Evolutionary conservation across 352 stramenopile genomes (phyloP).

Genomic region (Lagenidium sp.): DNA sequence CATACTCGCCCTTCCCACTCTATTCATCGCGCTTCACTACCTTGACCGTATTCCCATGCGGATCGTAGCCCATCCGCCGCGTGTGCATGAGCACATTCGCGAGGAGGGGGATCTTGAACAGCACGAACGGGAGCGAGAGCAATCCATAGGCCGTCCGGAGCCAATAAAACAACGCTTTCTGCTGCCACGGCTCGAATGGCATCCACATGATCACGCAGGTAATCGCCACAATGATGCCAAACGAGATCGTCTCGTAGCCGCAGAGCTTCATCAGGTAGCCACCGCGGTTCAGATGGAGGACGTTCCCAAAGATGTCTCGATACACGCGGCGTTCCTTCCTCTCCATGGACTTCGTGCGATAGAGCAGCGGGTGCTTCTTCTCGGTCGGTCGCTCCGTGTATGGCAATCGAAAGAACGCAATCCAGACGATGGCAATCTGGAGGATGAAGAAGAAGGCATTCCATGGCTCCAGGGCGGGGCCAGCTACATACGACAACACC

Average conservation of each 20-base stretch:
- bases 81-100: constrained; percentile 81
- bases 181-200: constrained; percentile 70
- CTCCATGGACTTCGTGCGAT: constrained; percentile 41
- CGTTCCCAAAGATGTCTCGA: constrained; percentile 76
- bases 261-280: constrained; percentile 85
- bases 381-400: constrained; percentile 68
- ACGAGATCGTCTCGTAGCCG: constrained; percentile 78
- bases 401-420: constrained; percentile 75
- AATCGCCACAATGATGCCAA: constrained; percentile 61
- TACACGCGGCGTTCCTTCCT: constrained; percentile 33
- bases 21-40: constrained; percentile 30
- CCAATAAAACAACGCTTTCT: constrained; percentile 81
- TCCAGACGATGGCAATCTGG: constrained; percentile 79
- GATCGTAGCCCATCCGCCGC: constrained; percentile 79
- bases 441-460: constrained; percentile 78
- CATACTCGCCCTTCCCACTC: constrained; percentile 10
- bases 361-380: constrained; percentile 33
- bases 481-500: too few relatives aligned
- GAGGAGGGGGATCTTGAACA: constrained; percentile 83
- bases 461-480: constrained; percentile 50
- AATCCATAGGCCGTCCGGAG: constrained; percentile 78
- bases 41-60: constrained; percentile 58
- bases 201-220: constrained; percentile 50
- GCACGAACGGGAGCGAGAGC: constrained; percentile 80
- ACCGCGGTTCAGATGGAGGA: constrained; percentile 65